Evolutionary conservation across 768 basidiomycete species (phyloP).

Genomic region (Kwoniella dejecticola): DNA sequence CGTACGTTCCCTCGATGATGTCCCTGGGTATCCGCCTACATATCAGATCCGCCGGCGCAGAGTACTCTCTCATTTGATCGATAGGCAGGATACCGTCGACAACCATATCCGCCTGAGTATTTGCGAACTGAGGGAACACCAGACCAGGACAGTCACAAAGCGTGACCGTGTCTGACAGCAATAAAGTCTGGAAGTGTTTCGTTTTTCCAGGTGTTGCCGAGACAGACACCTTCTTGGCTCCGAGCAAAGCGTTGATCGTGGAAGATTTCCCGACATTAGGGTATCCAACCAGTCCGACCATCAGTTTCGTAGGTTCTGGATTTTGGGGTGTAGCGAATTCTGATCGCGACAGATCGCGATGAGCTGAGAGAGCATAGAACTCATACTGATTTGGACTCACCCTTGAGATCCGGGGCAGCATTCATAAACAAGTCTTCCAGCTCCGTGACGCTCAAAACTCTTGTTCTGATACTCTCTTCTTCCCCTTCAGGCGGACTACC

Average conservation of each 20-base stretch:
- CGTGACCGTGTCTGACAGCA: slow-evolving; percentile 80
- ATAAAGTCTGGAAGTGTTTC: slow-evolving; percentile 98
- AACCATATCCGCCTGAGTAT: slow-evolving; percentile 90
- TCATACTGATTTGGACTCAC: slow-evolving; percentile 26
- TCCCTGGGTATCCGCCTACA: slow-evolving; percentile 75
- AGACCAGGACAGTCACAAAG: slow-evolving; percentile 98
- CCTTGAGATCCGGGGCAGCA: slow-evolving; percentile 43
- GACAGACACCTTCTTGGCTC: slow-evolving; percentile 98
- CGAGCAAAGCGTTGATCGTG: slow-evolving; percentile 94
- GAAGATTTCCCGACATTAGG: slow-evolving; percentile 99
- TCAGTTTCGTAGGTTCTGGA: slow-evolving; percentile 45
- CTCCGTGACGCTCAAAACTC: slow-evolving; percentile 80
- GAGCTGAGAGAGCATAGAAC: slow-evolving; percentile 8
- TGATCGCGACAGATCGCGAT: slow-evolving; percentile 9
- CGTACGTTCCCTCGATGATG: slow-evolving; percentile 88
- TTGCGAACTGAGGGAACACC: slow-evolving; percentile 97
- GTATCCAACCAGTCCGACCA: slow-evolving; percentile 78
- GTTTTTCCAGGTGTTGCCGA: slow-evolving; percentile 98
- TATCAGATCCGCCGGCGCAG: slow-evolving; percentile 77
- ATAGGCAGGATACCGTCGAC: slow-evolving; percentile 97
- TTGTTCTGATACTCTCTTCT: slow-evolving; percentile 60
- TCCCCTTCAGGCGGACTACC: slow-evolving; percentile 34
- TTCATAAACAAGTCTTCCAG: slow-evolving; percentile 75
- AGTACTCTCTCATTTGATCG: slow-evolving; percentile 93
- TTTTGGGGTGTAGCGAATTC: slow-evolving; percentile 49